phyloP scores from a whole-genome alignment of 1,284 basidiomycete species.

The Crucibulum parvulum region DNA sequence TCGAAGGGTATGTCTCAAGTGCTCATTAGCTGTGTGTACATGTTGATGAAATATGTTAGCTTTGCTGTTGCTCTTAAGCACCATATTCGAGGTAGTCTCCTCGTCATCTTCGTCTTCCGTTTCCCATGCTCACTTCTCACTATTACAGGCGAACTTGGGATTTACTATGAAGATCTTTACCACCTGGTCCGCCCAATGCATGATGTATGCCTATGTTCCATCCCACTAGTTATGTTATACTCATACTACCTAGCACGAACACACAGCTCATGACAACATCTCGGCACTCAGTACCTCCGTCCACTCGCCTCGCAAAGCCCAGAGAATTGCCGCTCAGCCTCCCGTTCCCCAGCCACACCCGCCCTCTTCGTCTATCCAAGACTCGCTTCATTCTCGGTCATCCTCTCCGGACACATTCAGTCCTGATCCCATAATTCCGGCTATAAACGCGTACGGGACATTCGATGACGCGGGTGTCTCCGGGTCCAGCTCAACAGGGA shows the following conservation, averaged over 20 bases:
- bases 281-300: conserved; percentile 16
- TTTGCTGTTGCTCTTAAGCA: conserved; percentile 57
- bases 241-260: conserved; percentile 34
- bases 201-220: conserved; percentile 32
- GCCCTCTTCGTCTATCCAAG: conserved; percentile 2
- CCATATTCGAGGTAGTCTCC: conserved; percentile 57
- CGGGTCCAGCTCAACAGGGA: neutral
- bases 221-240: neutral
- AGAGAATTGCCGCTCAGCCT: conserved; percentile 30
- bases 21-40: no score
- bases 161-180: conserved; percentile 68
- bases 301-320: conserved; percentile 27
- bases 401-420: neutral
- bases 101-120: neutral
- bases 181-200: conserved; percentile 49
- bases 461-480: conserved; percentile 34
- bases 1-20: conserved; percentile 53
- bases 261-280: conserved; percentile 25
- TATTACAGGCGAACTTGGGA: conserved; percentile 53
- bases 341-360: conserved; percentile 9
- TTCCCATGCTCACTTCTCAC: neutral
- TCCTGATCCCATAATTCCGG: conserved; percentile 43
- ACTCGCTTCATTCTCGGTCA: neutral
- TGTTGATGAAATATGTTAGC: no score
- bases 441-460: conserved; percentile 58